Evolutionary conservation across 345 rosid species (phyloP).

Genomic region (Dipteronia sinensis): DNA sequence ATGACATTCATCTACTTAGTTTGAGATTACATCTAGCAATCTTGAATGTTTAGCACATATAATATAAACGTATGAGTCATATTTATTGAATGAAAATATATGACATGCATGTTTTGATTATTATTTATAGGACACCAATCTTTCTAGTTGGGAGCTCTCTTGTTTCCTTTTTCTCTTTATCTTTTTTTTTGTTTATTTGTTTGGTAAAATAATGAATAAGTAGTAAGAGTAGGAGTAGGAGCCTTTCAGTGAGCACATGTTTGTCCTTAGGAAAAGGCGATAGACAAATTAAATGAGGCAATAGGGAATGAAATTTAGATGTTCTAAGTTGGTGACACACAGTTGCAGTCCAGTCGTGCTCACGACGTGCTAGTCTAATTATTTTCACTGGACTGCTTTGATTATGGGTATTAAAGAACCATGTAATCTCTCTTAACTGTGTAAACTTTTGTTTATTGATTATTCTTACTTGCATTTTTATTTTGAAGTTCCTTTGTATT

Average conservation of each 20-base stretch:
- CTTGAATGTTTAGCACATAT: no score
- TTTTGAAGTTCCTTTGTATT: background rate
- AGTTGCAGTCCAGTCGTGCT: background rate
- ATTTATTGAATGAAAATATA: no score
- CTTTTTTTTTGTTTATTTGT: conserved; percentile 25
- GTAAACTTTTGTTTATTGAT: conserved; percentile 27
- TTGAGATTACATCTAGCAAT: no score
- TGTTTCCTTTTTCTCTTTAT: conserved; percentile 18
- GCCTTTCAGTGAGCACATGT: conserved; percentile 29
- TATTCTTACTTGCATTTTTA: conserved; percentile 17
- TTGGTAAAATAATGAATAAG: conserved; percentile 51
- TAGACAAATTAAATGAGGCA: conserved; percentile 4
- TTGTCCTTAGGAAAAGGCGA: conserved; percentile 18
- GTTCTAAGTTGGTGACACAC: conserved; percentile 15
- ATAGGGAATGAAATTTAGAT: conserved; percentile 21
- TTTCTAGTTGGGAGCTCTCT: conserved; percentile 28
- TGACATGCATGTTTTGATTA: conserved; percentile 31
- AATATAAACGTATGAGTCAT: no score
- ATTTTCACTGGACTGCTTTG: conserved; percentile 7
- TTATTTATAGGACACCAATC: conserved; percentile 31
- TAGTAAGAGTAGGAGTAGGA: conserved; percentile 29
- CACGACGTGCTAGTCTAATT: conserved; percentile 6
- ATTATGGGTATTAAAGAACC: background rate
- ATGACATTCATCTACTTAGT: no score
- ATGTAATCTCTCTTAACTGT: conserved; percentile 4